phyloP scores from a whole-genome alignment of 2,329 filamentous ascomycete species.

The Cryphonectria radicalis region DNA sequence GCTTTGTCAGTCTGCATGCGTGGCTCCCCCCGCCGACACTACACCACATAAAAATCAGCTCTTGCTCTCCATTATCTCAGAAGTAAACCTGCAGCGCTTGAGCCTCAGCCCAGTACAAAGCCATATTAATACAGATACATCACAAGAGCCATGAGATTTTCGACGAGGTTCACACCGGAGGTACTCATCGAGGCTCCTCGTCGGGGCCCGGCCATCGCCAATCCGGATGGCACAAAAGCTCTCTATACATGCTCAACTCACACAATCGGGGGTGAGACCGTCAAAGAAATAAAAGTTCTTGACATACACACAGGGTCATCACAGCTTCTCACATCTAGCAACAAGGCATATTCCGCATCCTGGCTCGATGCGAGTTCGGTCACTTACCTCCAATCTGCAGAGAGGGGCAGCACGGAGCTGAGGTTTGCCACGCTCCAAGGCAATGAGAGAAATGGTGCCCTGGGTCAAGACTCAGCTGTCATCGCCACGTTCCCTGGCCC shows the following conservation, averaged over 20 bases:
- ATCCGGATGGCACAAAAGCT: conserved; percentile 42
- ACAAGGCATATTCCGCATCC: conserved; percentile 38
- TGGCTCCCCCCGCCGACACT: not conserved
- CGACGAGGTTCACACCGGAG: conserved; percentile 33
- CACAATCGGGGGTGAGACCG: conserved; percentile 38
- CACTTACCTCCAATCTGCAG: conserved; percentile 39
- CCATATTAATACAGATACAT: not conserved
- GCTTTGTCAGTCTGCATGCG: not conserved
- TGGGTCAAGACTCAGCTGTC: conserved; percentile 33
- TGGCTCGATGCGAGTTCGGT: conserved; percentile 45
- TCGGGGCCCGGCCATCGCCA: conserved; percentile 40
- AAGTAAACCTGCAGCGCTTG: not conserved
- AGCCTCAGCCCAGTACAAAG: not conserved
- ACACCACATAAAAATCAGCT: not conserved
- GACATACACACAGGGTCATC: conserved; percentile 39
- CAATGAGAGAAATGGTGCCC: conserved; percentile 25
- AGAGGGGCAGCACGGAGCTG: conserved; percentile 40
- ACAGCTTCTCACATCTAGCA: conserved; percentile 34
- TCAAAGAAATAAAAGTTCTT: conserved; percentile 42
- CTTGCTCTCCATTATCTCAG: not conserved
- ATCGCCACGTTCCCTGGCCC: conserved; percentile 40
- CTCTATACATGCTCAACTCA: conserved; percentile 44
- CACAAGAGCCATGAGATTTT: conserved; percentile 2
- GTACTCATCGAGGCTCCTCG: conserved; percentile 31
- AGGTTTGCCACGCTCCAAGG: conserved; percentile 33